These are phyloP conservation scores for Triticum monococcum DNA, from an alignment of 176 grass and related monocot genomes.

Conservation along the genomic window DNA sequence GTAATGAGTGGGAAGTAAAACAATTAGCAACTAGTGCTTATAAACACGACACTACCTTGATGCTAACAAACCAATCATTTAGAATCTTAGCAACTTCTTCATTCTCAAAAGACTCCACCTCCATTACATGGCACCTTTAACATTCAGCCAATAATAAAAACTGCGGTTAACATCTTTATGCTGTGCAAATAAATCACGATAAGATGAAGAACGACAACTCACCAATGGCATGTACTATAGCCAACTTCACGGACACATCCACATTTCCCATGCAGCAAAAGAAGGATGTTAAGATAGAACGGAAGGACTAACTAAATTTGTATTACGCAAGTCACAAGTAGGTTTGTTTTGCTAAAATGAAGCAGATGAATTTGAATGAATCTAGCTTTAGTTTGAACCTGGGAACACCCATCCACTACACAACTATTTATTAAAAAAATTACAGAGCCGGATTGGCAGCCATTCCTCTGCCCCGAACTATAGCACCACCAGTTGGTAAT, in stretches of 20 bases:
- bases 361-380: neutral
- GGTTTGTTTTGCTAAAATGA: neutral
- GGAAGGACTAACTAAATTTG: neutral
- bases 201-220: conserved; percentile 13
- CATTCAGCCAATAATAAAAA: conserved; percentile 14
- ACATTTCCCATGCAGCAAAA: conserved; percentile 20
- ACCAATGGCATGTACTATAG: conserved; percentile 98
- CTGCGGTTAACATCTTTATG: neutral
- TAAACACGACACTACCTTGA: conserved; percentile 60
- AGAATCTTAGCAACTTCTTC: conserved; percentile 85
- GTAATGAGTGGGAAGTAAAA: neutral
- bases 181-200: neutral
- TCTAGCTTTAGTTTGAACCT: neutral
- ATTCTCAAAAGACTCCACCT: conserved; percentile 94
- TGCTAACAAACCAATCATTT: conserved; percentile 96
- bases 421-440: neutral
- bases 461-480: neutral
- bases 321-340: neutral
- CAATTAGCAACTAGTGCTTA: neutral
- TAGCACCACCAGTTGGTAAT: neutral
- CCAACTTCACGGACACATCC: conserved; percentile 61
- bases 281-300: conserved; percentile 2
- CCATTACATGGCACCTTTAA: conserved; percentile 94
- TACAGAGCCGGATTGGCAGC: neutral
- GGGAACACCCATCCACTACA: neutral